Evolutionary conservation across 2,329 filamentous ascomycete species (phyloP), one percentile per base, ranked within the genome.

Genomic region (Aotearoamyces nothofagi): DNA sequence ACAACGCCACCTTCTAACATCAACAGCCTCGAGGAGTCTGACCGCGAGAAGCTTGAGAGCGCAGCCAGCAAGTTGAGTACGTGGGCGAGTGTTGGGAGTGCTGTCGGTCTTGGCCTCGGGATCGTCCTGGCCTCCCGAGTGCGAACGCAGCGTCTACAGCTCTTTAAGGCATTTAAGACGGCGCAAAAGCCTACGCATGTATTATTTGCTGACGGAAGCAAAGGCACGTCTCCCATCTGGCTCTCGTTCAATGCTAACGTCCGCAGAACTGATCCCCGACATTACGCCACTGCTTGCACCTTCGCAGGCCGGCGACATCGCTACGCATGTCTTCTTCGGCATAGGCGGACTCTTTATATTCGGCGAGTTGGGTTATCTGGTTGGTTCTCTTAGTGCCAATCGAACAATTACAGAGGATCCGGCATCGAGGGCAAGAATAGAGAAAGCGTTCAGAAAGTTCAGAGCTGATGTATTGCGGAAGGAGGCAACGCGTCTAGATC

Each of bases 251-350:
- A n/a, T n/a, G n/a, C n/a, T n/a, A n/a, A n/a, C n/a, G n/a, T n/a
- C n/a, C n/a, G 24, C 40, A 70, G 71, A 76, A 42, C 43, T 61
- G 0, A 53, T 79, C 2, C 74, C 75, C 0, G 70, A 79, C 39
- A 51, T 78, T 19, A 67, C 66, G 0, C 58, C 60, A 0, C 42
- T 69, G 20, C 39, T 78, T 22, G 59, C 63, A 24, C 74, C 73
- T 0, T 67, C 64, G 2, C 55, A 55, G 1, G 43, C 66, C 27
- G 71, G 71, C 9, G 74, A 79, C 37, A 45, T 70, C 15, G 64
- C 68, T 3, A 68, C 74, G 0, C 77, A 73, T 42, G 63, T 66
- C 35, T 65, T 78, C 43, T 71, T 77, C 26, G 62, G 63, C 0
- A 44, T 65, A 0, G 72, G 69, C 9, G 72, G 73, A 0, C 45